Base-by-base conservation (phyloP, 176 grass and related monocot genomes). In the Paspalum vaginatum region DNA sequence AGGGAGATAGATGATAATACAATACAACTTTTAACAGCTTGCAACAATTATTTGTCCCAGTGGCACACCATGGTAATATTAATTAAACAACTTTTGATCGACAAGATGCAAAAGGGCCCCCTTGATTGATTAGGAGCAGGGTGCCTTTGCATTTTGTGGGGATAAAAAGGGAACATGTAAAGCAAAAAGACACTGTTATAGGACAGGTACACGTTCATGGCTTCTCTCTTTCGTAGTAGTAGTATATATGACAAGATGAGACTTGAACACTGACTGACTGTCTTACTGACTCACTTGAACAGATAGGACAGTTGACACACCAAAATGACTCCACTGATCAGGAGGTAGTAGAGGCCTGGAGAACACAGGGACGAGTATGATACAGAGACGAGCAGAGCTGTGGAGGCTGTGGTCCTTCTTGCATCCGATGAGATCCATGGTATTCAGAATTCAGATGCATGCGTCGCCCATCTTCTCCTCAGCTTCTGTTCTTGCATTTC, bases 401-500 rank as follows among this genome's bases (percentile, higher is more conserved):
- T 75, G 71, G 53, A 63, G 55, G 38, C 58, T 80, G 63, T 69
- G 79, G 58, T 76, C 61, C 62, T 76, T 78, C 69, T 76, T 78
- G 83, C 77, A 78, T 81, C 56, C 49, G 45, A 65, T 74, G 18
- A 32, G 32, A 62, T 77, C 75, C 82, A 86, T 72, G 47, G 12
- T 84, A 63, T 27, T 37, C 15, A 71, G 60, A 61, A 32, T 32
- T 61, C 24, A 32, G 32, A 76, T 65, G 13, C 79, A 68, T 12
- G 56, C 20, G 40, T 75, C 20, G 40, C 59, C n/a, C 39, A n/a
- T 43, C 37, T 76, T 88, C 42, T 78, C 51, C 50, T 99, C 77
- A 95, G 85, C 90, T 89, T 78, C 85, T 84, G 88, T 86, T 99
- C 96, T 93, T 95, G 93, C 88, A 95, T 88, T 99, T 99, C 79